Base-by-base conservation (phyloP, 768 basidiomycete genomes). In the Lepiota subincarnata region DNA sequence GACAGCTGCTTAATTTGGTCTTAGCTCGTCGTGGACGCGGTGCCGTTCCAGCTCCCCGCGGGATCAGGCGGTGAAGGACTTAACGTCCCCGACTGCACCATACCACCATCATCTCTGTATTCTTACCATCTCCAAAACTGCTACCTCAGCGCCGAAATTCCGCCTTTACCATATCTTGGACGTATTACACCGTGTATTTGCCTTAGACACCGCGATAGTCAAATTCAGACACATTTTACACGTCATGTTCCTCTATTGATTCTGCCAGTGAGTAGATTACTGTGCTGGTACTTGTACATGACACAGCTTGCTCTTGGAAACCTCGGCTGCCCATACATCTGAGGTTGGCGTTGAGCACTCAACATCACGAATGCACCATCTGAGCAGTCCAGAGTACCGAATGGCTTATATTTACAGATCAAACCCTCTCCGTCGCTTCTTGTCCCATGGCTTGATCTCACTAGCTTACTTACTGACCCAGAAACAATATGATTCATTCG, bases 1-100 rank as follows among this genome's bases (percentile, higher is more conserved):
- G 20, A 19, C 24, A 42, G 11, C 10, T 44, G 6, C 40, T 42
- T 55, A 31, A 37, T 37, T 35, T 37, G 41, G 52, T 54, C 31
- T 57, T 61, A 92, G 90, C 90, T 66, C 90, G 90, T 60, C 90
- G 90, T 66, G 91, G 91, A 64, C 88, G 90, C 62, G 90, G 90
- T 57, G 85, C 89, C 40, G 76, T 76, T 36, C 79, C 80, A 20
- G 82, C 86, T 57, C 76, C 86, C 22, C 79, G 90, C 58, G 90
- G 89, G 51, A 93, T 93, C 67, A 80, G 90, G 68, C 82, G 91
- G 70, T 93, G 74, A 84, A 64, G 44, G 35, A 20, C 8, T 35
- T n/a, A 16, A 20, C 16, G 11, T 41, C 28, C 35, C 19, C 38
- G 18, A 36, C 35, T n/a, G n/a, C 22, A n/a, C 24, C 13, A 22